Evolutionary conservation across 2,329 filamentous ascomycete genomes (phyloP), one percentile per base, ranked within the genome.

Genomic region (Diplocarpon rosae): DNA sequence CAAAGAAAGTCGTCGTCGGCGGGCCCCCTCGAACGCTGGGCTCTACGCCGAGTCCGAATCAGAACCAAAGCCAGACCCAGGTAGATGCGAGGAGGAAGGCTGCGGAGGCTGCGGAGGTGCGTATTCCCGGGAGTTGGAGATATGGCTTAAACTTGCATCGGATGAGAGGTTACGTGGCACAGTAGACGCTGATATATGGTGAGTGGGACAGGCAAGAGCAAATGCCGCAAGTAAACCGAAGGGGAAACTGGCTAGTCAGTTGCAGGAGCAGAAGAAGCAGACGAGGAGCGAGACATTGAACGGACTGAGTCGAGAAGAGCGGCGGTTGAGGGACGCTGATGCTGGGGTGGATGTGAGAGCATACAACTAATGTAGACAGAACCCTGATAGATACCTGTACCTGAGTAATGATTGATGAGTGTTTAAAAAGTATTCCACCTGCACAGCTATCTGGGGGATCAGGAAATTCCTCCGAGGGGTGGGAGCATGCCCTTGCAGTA

Each of bases 41-140:
- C 15, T 73, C 73, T 35, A 59, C 61, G n/a, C 59, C 59, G 12
- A 49, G 61, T 80, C 79, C 32, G 71, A 52, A 55, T 10, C 37
- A 43, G 12, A 36, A 35, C 20, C 20, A 24, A 11, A 50, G 46
- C 37, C 31, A 46, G 13, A 37, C 56, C 42, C 58, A 64, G 2
- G 68, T 69, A 15, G 80, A 89, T 60, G 81, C 86, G 29, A 73
- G 81, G 47, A 72, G 70, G 44, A 84, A 78, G 48, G 89, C 89
- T 3, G 87, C 86, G 0, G 75, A 78, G 52, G 89, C 88, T 42
- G 89, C 89, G 48, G 85, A 93, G 80, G 88, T 93, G 63, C 61
- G 78, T 68, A 13, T 17, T n/a, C 10, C 27, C 14, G 28, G n/a
- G 16, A 31, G 24, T 6, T 37, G 9, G 13, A 40, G n/a, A 32